Percentiles rank a stretch among this genome's conserved stretches.
Evolutionary conservation across 1,284 basidiomycete species (phyloP).

Genomic region (Cryptococcus amylolentus): DNA sequence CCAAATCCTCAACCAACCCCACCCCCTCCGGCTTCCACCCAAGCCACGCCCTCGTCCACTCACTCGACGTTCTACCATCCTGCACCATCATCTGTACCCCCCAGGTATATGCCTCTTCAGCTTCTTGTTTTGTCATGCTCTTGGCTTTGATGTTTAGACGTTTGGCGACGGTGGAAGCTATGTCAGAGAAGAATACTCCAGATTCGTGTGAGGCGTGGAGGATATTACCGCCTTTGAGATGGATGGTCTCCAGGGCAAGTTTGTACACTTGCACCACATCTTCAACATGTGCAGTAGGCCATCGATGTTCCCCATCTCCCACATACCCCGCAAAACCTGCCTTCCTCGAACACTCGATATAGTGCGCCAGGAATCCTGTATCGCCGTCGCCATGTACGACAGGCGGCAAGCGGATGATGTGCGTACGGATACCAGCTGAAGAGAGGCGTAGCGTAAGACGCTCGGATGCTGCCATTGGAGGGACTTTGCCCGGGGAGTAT

Average conservation of each 20-base stretch:
- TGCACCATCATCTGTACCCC: neutral
- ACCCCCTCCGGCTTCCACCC: constrained; percentile 13
- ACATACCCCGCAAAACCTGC: constrained; percentile 19
- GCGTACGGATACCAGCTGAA: constrained; percentile 13
- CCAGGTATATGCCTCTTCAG: constrained; percentile 16
- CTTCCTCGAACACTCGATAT: constrained; percentile 15
- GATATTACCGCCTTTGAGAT: constrained; percentile 9
- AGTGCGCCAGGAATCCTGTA: constrained; percentile 14
- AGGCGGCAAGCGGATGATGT: constrained; percentile 23
- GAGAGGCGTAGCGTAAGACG: neutral
- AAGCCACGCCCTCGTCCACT: constrained; percentile 5
- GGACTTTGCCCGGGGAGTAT: neutral
- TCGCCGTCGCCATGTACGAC: constrained; percentile 23
- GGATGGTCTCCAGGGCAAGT: constrained; percentile 24
- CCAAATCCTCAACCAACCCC: constrained; percentile 11
- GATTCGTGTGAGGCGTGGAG: constrained; percentile 23
- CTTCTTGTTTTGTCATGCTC: constrained; percentile 13
- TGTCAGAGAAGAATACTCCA: constrained; percentile 11
- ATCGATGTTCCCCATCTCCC: constrained; percentile 11
- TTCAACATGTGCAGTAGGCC: constrained; percentile 21
- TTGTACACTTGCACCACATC: constrained; percentile 31
- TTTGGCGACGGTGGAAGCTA: constrained; percentile 20
- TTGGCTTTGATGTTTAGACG: constrained; percentile 14
- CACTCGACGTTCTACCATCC: neutral
- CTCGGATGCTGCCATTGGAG: constrained; percentile 12